These are phyloP conservation scores for Epichloe typhina DNA, from an alignment of 2,329 filamentous ascomycete genomes.

Conservation along the genomic window DNA sequence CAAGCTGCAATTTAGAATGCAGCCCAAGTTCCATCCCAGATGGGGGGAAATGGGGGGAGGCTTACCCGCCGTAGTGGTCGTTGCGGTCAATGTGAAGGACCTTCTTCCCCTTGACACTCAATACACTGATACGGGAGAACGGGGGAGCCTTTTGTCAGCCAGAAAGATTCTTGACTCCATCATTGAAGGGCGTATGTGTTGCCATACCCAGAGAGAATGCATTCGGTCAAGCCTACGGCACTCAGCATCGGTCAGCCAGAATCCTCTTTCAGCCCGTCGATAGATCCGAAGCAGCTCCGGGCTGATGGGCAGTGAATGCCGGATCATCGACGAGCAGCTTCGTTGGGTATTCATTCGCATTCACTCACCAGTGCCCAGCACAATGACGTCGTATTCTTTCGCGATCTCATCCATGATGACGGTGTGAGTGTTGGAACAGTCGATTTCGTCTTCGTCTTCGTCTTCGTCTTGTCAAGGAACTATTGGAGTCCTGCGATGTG, in stretches of 20 bases:
- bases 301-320: not conserved
- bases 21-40: not conserved
- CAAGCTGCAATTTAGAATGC: not conserved
- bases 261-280: not conserved
- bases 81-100: conserved; percentile 98
- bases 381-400: conserved; percentile 96
- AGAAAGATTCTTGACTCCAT: not conserved
- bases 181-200: not conserved
- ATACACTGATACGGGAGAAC: conserved; percentile 40
- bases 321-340: not conserved
- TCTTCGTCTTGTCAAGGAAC: not conserved
- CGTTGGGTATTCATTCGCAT: conserved; percentile 17
- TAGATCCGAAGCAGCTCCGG: not conserved
- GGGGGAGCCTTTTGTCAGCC: conserved; percentile 19
- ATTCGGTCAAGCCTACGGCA: conserved; percentile 78
- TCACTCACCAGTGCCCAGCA: conserved; percentile 83
- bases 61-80: conserved; percentile 94
- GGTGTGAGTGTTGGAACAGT: not conserved
- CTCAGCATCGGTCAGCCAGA: conserved; percentile 11
- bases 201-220: conserved; percentile 87
- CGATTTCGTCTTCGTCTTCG: not conserved
- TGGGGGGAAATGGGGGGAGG: not conserved
- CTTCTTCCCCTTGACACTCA: conserved; percentile 98
- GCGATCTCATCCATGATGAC: conserved; percentile 89
- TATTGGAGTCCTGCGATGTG: not conserved